phyloP scores from a whole-genome alignment of 108 stramenopile species.

The Discostella pseudostelligera region DNA sequence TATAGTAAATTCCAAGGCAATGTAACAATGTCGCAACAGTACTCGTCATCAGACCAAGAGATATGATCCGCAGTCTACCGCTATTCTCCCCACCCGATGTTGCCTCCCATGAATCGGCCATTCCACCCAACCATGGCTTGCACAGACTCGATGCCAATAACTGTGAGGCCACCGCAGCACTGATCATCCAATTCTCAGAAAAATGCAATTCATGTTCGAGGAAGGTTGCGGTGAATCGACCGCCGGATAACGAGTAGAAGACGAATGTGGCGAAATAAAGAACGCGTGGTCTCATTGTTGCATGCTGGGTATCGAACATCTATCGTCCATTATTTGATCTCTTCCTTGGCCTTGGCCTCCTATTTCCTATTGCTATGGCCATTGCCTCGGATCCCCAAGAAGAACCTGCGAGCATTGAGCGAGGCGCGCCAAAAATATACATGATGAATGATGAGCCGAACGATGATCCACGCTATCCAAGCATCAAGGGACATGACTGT shows the following conservation, averaged over 20 bases:
- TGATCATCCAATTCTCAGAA: constrained; percentile 42
- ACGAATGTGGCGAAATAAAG: constrained; percentile 41
- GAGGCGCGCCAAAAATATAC: too few relatives aligned
- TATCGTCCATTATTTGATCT: too few relatives aligned
- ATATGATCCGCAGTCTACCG: constrained; percentile 34
- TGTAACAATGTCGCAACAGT: constrained; percentile 38
- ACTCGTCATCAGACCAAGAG: constrained; percentile 26
- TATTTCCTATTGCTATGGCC: too few relatives aligned
- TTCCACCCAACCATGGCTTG: constrained; percentile 38
- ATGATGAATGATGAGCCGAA: too few relatives aligned
- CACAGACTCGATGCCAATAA: constrained; percentile 27
- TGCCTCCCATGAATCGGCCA: constrained; percentile 46
- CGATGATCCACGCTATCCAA: too few relatives aligned
- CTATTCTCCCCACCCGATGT: constrained; percentile 3
- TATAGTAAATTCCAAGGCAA: constrained; percentile 11
- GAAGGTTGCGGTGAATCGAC: constrained; percentile 56
- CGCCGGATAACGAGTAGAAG: constrained; percentile 44
- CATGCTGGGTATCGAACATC: background rate
- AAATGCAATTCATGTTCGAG: constrained; percentile 44
- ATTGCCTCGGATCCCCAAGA: too few relatives aligned
- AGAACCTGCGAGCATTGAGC: too few relatives aligned
- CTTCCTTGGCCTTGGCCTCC: too few relatives aligned
- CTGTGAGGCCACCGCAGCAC: constrained; percentile 36
- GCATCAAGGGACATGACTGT: too few relatives aligned
- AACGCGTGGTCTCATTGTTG: constrained; percentile 40